These are phyloP conservation scores for Diatrype stigma DNA, from an alignment of 2,329 filamentous ascomycete genomes.

Conservation along the genomic window DNA sequence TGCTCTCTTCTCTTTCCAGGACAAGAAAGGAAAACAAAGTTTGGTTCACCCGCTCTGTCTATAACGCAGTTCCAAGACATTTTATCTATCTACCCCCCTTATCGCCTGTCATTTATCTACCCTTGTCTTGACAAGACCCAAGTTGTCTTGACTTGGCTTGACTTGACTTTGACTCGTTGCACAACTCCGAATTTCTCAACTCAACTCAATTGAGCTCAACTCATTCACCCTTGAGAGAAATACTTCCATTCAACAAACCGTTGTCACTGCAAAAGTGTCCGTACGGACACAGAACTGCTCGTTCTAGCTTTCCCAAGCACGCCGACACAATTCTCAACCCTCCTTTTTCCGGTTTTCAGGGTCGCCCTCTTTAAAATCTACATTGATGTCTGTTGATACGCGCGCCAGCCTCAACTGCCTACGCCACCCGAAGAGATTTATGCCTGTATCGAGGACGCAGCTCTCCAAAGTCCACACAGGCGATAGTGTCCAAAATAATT, in stretches of 20 bases:
- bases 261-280: conserved; percentile 15
- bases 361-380: conserved; percentile 30
- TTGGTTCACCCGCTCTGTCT: conserved; percentile 17
- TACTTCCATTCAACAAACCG: conserved; percentile 7
- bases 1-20: conserved; percentile 13
- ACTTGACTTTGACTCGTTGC: neutral
- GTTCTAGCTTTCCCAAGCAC: no score
- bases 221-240: conserved; percentile 9
- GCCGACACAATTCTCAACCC: conserved; percentile 7
- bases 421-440: conserved; percentile 53
- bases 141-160: conserved; percentile 1
- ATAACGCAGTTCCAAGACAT: conserved; percentile 16
- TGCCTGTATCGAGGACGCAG: conserved; percentile 53
- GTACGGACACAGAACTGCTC: conserved; percentile 4
- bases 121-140: no score
- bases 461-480: conserved; percentile 52
- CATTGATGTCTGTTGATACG: conserved; percentile 58
- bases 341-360: no score
- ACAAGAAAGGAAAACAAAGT: conserved; percentile 8
- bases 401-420: conserved; percentile 53
- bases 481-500: conserved; percentile 53
- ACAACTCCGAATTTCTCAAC: neutral
- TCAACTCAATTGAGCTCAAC: conserved; percentile 6
- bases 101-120: no score
- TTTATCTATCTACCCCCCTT: conserved; percentile 13